phyloP scores from a whole-genome alignment of 1,139 yeast species.

The Suhomyces bribrorum region DNA sequence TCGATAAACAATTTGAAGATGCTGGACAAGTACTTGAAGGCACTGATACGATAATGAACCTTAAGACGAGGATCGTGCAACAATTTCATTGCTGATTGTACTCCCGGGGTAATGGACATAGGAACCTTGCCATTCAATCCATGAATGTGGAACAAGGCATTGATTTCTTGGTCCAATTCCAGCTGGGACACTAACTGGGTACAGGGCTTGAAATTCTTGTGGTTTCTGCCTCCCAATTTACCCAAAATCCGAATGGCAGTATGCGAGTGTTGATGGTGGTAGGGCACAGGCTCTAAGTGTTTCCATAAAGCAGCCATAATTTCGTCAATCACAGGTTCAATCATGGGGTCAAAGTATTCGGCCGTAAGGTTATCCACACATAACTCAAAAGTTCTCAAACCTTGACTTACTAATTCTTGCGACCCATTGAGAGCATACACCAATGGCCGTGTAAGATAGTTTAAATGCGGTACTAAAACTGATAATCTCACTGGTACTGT shows the following conservation, averaged over 20 bases:
- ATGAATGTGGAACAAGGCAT: slow-evolving; percentile 67
- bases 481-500: slow-evolving; percentile 95
- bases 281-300: slow-evolving; percentile 88
- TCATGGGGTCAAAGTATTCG: slow-evolving; percentile 93
- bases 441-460: slow-evolving; percentile 83
- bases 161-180: slow-evolving; percentile 65
- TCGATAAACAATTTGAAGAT: slow-evolving; percentile 72
- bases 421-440: slow-evolving; percentile 89
- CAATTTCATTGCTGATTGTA: slow-evolving; percentile 67
- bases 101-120: slow-evolving; percentile 79
- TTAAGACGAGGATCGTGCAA: slow-evolving; percentile 69
- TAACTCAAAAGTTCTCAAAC: slow-evolving; percentile 88
- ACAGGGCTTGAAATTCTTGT: slow-evolving; percentile 78
- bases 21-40: slow-evolving; percentile 70
- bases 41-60: slow-evolving; percentile 69
- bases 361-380: slow-evolving; percentile 97
- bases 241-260: slow-evolving; percentile 92
- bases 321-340: slow-evolving; percentile 93
- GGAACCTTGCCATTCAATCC: slow-evolving; percentile 66
- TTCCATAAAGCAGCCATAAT: slow-evolving; percentile 93
- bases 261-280: slow-evolving; percentile 90
- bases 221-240: slow-evolving; percentile 93
- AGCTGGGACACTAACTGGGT: slow-evolving; percentile 58
- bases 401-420: slow-evolving; percentile 91
- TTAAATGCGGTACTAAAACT: slow-evolving; percentile 89